These are phyloP conservation scores for Cercospora sojina DNA, from an alignment of 2,329 filamentous ascomycete species.

Conservation along the genomic window DNA sequence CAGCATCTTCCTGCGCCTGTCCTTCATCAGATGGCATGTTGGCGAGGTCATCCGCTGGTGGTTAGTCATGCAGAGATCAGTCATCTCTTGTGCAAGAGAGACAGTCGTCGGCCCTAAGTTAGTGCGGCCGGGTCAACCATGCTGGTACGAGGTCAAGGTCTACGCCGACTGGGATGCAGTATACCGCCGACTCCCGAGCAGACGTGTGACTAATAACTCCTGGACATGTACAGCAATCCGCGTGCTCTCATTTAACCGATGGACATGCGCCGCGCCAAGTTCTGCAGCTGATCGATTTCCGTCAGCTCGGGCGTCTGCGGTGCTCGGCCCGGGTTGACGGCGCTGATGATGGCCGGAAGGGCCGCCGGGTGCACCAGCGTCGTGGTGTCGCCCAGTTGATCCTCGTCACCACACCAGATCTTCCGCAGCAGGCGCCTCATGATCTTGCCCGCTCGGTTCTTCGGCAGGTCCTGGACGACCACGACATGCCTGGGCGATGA, in stretches of 20 bases:
- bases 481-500: slow-evolving; percentile 54
- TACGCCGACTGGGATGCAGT: neutral
- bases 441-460: neutral
- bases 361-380: neutral
- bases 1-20: neutral
- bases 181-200: too few species aligned
- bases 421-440: neutral
- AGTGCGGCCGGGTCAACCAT: neutral
- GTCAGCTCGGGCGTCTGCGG: neutral
- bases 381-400: neutral
- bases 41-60: neutral
- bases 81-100: neutral
- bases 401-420: neutral
- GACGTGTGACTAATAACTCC: too few species aligned
- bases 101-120: neutral
- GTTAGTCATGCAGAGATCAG: neutral
- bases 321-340: neutral
- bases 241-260: neutral
- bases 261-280: neutral
- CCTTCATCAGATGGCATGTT: neutral
- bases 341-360: neutral
- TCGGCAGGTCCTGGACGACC: neutral
- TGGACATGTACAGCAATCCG: too few species aligned
- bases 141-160: neutral
- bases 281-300: neutral